Evolutionary conservation across 2,329 filamentous ascomycete species (phyloP), one percentile per base, ranked within the genome.

Genomic region (Akanthomyces muscarius): DNA sequence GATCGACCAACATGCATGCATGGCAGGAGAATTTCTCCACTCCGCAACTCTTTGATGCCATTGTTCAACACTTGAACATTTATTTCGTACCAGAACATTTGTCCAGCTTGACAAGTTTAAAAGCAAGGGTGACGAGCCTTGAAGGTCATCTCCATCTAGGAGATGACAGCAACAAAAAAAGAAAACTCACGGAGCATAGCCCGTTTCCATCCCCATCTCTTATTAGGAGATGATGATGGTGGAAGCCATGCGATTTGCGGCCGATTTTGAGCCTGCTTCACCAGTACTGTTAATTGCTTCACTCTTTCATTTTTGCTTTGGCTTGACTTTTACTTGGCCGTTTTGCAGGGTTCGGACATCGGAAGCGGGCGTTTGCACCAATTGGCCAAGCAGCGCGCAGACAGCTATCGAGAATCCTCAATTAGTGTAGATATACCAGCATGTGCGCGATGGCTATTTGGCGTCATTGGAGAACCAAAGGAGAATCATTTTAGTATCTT

Each of bases 21-120:
- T 82, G 81, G 64, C 84, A 78, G 64, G 79, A 78, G 62, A 83
- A 82, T 65, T 70, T 87, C 8, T 75, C 69, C 23, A 80, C 81
- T 1, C 77, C 74, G 52, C 67, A 71, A 2, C 70, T 83, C 30
- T 78, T 76, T 16, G 71, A 74, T 6, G 71, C 71, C 1, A 79
- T 84, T 10, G 66, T 79, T 4, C 69, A 70, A 1, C 70, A 78
- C 14, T 70, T 81, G 33, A 71, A 73, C 47, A 13, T 21, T 45
- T 33, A 28, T 4, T 61, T 61, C 16, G 6, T 54, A 5, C 18
- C 21, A 14, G 38, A 61, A n/a, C 50, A 54, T 16, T 7, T 45
- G 7, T 42, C n/a, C 11, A 38, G 4, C 18, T 16, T 61, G n/a
- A n/a, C 3, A 13, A 13, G 16, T n/a, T 5, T 61, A 8, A 18